These are phyloP conservation scores for Ajuga chamaepitys DNA, from an alignment of 257 asterid species.

Conservation along the genomic window DNA sequence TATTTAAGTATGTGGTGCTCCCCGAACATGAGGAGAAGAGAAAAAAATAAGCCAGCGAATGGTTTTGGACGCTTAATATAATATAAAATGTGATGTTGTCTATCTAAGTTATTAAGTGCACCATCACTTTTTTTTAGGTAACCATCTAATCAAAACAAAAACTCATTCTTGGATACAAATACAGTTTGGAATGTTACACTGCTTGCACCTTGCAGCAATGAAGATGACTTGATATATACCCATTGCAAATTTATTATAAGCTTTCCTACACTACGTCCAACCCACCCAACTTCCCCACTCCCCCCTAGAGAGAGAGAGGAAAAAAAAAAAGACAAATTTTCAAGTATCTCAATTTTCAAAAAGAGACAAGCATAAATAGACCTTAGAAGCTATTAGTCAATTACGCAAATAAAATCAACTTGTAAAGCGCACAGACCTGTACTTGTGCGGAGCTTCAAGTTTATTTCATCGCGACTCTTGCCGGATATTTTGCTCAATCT, in stretches of 20 bases:
- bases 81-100: neutral
- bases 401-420: neutral
- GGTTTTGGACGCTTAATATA: slow-evolving; percentile 5
- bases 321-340: neutral
- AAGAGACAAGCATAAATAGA: neutral
- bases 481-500: slow-evolving; percentile 80
- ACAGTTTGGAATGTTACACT: neutral
- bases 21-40: neutral
- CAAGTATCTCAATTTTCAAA: neutral
- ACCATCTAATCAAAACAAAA: slow-evolving; percentile 3
- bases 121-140: neutral
- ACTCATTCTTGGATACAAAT: neutral
- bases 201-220: neutral
- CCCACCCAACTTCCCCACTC: neutral
- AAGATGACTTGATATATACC: slow-evolving; percentile 1
- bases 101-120: neutral
- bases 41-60: neutral
- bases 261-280: neutral
- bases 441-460: slow-evolving; percentile 89
- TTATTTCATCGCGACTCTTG: slow-evolving; percentile 86
- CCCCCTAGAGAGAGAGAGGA: neutral
- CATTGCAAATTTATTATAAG: neutral
- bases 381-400: neutral
- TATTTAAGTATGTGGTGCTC: neutral
- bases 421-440: slow-evolving; percentile 54